Conservation (phyloP, 495 filamentous ascomycete species). For the Poronia punctata region DNA sequence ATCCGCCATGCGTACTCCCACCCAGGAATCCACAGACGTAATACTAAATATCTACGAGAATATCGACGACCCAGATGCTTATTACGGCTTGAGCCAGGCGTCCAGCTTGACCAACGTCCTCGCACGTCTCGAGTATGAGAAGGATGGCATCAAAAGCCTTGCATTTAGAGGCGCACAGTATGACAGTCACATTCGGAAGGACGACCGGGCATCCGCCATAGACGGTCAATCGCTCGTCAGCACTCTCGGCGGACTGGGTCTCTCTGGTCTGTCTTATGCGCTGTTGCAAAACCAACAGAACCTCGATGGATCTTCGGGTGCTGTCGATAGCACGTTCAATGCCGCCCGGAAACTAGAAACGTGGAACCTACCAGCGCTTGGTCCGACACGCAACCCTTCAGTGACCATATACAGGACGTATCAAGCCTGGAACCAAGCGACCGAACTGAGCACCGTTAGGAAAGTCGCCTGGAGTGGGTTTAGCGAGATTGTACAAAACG, state of each 20-base stretch:
- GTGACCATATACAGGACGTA: slow-evolving; percentile 72
- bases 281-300: slow-evolving; percentile 58
- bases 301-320: slow-evolving; percentile 46
- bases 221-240: slow-evolving; percentile 52
- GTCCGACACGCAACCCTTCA: slow-evolving; percentile 50
- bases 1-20: slow-evolving; percentile 50
- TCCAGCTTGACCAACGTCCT: slow-evolving; percentile 69
- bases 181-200: slow-evolving; percentile 67
- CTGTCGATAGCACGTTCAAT: slow-evolving; percentile 62
- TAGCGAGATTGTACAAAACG: slow-evolving; percentile 51
- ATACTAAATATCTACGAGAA: slow-evolving; percentile 78
- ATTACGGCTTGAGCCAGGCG: slow-evolving; percentile 83
- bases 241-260: slow-evolving; percentile 57
- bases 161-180: slow-evolving; percentile 88
- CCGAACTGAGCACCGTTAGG: slow-evolving; percentile 44
- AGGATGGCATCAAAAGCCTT: slow-evolving; percentile 78
- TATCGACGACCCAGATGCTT: slow-evolving; percentile 91
- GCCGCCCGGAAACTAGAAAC: slow-evolving; percentile 84
- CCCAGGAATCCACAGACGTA: slow-evolving; percentile 56
- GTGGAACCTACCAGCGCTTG: slow-evolving; percentile 82
- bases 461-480: slow-evolving; percentile 56
- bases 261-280: slow-evolving; percentile 66
- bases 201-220: slow-evolving; percentile 28
- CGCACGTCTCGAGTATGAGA: slow-evolving; percentile 83
- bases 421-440: slow-evolving; percentile 65